phyloP scores from a whole-genome alignment of 2,329 filamentous ascomycete species.

The Chaetothyriales sp. region DNA sequence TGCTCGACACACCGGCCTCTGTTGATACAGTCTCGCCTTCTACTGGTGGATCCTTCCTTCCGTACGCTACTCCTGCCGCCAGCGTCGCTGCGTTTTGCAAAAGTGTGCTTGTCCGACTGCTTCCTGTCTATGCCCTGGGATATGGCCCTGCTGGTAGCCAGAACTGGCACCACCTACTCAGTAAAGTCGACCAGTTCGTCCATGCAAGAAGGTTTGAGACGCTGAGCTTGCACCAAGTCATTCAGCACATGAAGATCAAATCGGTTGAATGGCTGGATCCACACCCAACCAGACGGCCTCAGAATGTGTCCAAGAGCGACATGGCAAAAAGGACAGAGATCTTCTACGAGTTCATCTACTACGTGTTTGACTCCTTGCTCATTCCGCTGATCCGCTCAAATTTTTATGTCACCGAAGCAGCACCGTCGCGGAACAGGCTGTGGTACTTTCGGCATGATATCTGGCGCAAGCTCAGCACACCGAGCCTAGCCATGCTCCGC shows the following conservation, averaged over 20 bases:
- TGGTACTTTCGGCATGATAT: conserved; percentile 94
- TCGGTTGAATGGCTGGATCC: conserved; percentile 59
- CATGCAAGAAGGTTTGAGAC: conserved; percentile 65
- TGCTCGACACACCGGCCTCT: not conserved
- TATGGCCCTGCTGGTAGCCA: conserved; percentile 33
- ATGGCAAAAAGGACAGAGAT: conserved; percentile 61
- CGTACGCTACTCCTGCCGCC: conserved; percentile 44
- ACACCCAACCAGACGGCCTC: conserved; percentile 27
- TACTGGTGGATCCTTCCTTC: conserved; percentile 7
- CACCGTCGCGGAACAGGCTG: conserved; percentile 58
- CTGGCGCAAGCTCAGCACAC: conserved; percentile 64
- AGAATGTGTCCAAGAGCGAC: conserved; percentile 56
- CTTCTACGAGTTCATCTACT: conserved; percentile 76
- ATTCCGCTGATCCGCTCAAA: conserved; percentile 74
- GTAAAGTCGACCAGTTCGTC: conserved; percentile 63
- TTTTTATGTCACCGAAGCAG: conserved; percentile 92
- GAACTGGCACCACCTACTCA: conserved; percentile 50
- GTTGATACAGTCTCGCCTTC: not conserved
- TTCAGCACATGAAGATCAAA: conserved; percentile 59
- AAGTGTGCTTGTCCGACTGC: conserved; percentile 53
- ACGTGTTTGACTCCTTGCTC: conserved; percentile 77
- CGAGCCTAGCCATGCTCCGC: conserved; percentile 54
- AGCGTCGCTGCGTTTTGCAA: conserved; percentile 78
- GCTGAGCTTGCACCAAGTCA: conserved; percentile 61
- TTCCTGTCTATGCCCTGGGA: conserved; percentile 67